A percentile compares a stretch with the other conserved stretches of the same genome.
These are phyloP conservation scores for Pichia sporocuriosa DNA, from an alignment of 805 yeast species.

Conservation along the genomic window DNA sequence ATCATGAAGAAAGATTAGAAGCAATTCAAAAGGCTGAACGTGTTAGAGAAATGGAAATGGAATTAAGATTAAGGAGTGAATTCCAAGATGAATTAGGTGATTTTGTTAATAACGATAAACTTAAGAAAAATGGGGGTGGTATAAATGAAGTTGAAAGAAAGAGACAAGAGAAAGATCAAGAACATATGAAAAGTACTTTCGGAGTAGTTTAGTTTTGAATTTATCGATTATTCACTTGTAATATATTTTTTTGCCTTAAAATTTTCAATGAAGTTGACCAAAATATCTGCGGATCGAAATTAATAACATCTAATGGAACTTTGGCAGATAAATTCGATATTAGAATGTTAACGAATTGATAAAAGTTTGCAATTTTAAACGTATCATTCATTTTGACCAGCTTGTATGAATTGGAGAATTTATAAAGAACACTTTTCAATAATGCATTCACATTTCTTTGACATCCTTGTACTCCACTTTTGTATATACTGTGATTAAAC, in stretches of 20 bases:
- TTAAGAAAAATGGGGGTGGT: slow-evolving; percentile 79
- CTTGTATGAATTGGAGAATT: slow-evolving; percentile 17
- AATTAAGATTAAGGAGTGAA: slow-evolving; percentile 46
- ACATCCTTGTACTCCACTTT: slow-evolving; percentile 14
- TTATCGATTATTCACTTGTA: not conserved
- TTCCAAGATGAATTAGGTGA: slow-evolving; percentile 82
- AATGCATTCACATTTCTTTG: slow-evolving; percentile 15
- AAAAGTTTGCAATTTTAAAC: slow-evolving; percentile 5
- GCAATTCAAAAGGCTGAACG: slow-evolving; percentile 88
- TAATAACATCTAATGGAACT: not conserved
- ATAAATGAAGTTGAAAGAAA: slow-evolving; percentile 75
- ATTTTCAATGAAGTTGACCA: slow-evolving; percentile 1
- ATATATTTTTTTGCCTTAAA: slow-evolving; percentile 3
- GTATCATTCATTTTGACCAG: slow-evolving; percentile 9
- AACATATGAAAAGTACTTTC: slow-evolving; percentile 52
- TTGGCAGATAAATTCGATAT: not conserved
- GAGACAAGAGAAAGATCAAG: slow-evolving; percentile 61
- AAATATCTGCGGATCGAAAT: not conserved
- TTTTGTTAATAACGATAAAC: slow-evolving; percentile 70
- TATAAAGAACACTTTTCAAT: slow-evolving; percentile 15
- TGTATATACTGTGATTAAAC: slow-evolving; percentile 17
- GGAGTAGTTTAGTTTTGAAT: slow-evolving; percentile 15
- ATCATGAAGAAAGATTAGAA: slow-evolving; percentile 77
- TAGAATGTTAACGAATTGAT: slow-evolving; percentile 5
- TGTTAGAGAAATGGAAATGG: slow-evolving; percentile 64